Evolutionary conservation across 2,329 filamentous ascomycete genomes (phyloP), one percentile per base, ranked within the genome.

Genomic region (Alternaria gaisen): DNA sequence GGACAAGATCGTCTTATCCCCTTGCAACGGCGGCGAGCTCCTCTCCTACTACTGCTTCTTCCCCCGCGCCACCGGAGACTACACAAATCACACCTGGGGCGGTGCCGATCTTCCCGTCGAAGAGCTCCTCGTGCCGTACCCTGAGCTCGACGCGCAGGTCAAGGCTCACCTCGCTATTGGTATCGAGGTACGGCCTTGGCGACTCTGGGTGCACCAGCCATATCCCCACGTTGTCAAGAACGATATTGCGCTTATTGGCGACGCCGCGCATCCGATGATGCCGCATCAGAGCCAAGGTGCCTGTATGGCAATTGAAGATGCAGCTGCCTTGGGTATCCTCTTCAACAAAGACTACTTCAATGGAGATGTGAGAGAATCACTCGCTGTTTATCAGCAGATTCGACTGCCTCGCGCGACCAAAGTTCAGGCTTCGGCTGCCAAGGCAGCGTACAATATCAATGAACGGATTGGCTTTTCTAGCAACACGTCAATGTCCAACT

Each of bases 11-110:
- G 89, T 91, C 5, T 80, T 91, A 2, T 90, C 88, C 0, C 88
- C 89, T 5, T 91, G 89, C 79, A 89, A 90, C 70, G 85, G 84
- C 22, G 88, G 88, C 54, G 85, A 85, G 61, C 79, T 90, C 3
- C 81, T 90, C 3, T 90, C 87, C 0, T 91, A 89, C 79, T 91
- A 91, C 78, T 90, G 88, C 78, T 90, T 90, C 81, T 90, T 90
- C 76, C 85, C 88, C 0, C 82, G 85, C 1, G 82, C 83, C 6
- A 81, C 83, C 60, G 86, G 86, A 7, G 87, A 91, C 71, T 90
- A 87, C 71, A 81, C 83, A 3, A 85, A 79, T 43, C 87, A 91
- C 54, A 83, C 81, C 10, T 90, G 88, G 88, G 86, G 83, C 0
- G 80, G 80, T 14, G 70, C 64, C 0, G 84, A 85, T 26, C 82